Conservation (phyloP, 148 eudicot genomes). For the Limonium bicolor region DNA sequence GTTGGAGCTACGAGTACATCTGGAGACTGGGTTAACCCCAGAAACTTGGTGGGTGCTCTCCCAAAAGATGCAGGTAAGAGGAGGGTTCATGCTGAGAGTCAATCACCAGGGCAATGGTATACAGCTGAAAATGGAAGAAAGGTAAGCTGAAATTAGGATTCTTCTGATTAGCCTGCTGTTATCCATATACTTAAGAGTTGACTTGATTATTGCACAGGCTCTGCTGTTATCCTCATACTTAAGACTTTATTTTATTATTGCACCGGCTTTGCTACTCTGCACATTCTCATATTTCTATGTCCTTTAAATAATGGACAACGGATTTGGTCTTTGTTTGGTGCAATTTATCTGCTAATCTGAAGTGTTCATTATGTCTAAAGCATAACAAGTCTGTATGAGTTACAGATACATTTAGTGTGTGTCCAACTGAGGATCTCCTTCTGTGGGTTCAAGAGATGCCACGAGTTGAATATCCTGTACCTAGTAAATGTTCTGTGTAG, state of each 20-base stretch:
- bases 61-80: constrained; percentile 82
- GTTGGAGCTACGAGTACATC: constrained; percentile 19
- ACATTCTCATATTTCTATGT: neutral
- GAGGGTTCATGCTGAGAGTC: constrained; percentile 64
- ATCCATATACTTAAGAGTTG: neutral
- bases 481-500: no score
- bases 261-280: no score
- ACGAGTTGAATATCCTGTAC: no score
- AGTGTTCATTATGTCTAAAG: no score
- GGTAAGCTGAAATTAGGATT: constrained; percentile 28
- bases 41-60: constrained; percentile 11
- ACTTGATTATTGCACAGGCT: neutral
- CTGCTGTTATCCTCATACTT: neutral
- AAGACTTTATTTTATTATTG: neutral
- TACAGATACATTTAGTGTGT: no score
- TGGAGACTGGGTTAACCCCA: constrained; percentile 63
- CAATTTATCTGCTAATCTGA: no score
- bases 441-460: no score
- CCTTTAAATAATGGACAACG: neutral
- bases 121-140: constrained; percentile 52
- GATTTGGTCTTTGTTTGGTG: neutral
- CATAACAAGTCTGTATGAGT: no score
- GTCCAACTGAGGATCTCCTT: no score
- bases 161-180: neutral
- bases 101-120: constrained; percentile 69